phyloP scores from a whole-genome alignment of 192 early-diverging fungal species.

The Rhizophagus clarus region DNA sequence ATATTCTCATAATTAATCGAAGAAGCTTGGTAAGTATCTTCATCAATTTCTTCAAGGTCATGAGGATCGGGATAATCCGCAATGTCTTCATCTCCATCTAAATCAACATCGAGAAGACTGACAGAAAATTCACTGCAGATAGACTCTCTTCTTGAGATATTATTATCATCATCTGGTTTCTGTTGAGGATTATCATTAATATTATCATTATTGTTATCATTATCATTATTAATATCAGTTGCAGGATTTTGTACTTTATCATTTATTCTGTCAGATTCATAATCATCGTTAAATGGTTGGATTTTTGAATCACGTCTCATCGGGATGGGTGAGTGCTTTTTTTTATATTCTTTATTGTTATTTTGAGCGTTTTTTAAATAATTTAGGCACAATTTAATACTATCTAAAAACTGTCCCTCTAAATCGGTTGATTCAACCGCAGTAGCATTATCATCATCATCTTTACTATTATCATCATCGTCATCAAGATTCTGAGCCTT shows the following conservation, averaged over 20 bases:
- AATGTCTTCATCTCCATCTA: conserved; percentile 30
- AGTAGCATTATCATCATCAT: conserved; percentile 33
- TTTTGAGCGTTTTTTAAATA: conserved; percentile 33
- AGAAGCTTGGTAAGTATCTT: background rate
- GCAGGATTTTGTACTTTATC: too few species aligned
- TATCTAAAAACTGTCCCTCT: conserved; percentile 35
- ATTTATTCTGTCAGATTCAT: conserved; percentile 4
- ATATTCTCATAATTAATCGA: background rate
- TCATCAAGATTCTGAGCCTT: conserved; percentile 29
- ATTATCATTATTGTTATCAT: background rate
- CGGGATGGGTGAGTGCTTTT: background rate
- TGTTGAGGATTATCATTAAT: background rate
- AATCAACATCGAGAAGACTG: conserved; percentile 13
- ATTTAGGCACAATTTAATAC: conserved; percentile 34
- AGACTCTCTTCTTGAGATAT: conserved; percentile 12
- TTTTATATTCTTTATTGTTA: background rate
- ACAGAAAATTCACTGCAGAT: conserved; percentile 19
- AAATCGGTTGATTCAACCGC: conserved; percentile 33
- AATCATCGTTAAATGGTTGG: conserved; percentile 7
- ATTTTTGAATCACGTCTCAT: conserved; percentile 25
- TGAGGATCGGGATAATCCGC: background rate
- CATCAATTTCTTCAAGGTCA: conserved; percentile 13
- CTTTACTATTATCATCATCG: conserved; percentile 23
- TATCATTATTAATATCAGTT: too few species aligned
- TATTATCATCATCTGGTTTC: background rate